Conservation (phyloP, 805 yeast species). For the Yarrowia sp. region DNA sequence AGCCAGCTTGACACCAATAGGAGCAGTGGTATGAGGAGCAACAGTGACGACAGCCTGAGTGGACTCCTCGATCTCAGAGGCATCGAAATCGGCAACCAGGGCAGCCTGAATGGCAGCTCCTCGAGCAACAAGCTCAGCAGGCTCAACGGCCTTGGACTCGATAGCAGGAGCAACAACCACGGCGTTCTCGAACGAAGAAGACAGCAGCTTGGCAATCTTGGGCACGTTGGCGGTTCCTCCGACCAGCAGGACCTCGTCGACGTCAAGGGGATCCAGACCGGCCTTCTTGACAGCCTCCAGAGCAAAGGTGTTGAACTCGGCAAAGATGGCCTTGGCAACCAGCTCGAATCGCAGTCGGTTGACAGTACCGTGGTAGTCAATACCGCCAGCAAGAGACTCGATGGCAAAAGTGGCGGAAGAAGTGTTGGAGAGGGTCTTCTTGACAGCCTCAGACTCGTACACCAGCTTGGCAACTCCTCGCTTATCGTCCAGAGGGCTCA, state of each 20-base stretch:
- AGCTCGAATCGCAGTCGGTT: conserved; percentile 94
- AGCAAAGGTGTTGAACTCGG: conserved; percentile 73
- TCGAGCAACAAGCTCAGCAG: conserved; percentile 84
- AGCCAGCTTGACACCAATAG: conserved; percentile 79
- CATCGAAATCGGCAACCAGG: conserved; percentile 70
- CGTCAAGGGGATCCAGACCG: conserved; percentile 74
- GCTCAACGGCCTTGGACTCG: conserved; percentile 76
- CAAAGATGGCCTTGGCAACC: conserved; percentile 72
- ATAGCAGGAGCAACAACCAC: conserved; percentile 69
- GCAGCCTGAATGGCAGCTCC: conserved; percentile 98
- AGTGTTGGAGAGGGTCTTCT: conserved; percentile 89
- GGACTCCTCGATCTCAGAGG: conserved; percentile 81
- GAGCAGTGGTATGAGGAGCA: conserved; percentile 80
- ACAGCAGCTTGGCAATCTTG: conserved; percentile 75
- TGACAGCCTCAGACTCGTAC: conserved; percentile 77
- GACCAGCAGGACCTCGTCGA: conserved; percentile 85
- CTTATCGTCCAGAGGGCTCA: conserved; percentile 74
- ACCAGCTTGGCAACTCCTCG: conserved; percentile 86
- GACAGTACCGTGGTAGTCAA: conserved; percentile 86
- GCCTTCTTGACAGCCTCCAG: conserved; percentile 77
- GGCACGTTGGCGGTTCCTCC: conserved; percentile 96
- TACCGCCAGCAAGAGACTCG: conserved; percentile 91
- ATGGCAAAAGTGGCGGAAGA: conserved; percentile 86
- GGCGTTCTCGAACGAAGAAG: conserved; percentile 63
- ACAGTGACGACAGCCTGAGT: conserved; percentile 78